phyloP scores from a whole-genome alignment of 192 early-diverging fungal species.

The Glomus cerebriforme region DNA sequence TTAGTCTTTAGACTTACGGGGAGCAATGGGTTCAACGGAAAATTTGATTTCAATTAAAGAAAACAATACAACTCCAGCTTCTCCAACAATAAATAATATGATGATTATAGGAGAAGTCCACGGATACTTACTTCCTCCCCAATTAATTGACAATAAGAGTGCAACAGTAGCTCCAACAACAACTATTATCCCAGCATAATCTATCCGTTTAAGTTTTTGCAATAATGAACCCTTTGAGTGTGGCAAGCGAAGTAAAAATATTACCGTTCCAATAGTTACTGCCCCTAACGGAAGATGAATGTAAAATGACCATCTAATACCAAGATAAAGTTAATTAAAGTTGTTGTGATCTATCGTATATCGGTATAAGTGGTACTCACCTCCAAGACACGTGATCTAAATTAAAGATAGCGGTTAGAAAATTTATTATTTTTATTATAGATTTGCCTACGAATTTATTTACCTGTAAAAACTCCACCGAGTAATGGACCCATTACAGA shows the following conservation, averaged over 20 bases:
- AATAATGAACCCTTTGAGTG: slow-evolving; percentile 44
- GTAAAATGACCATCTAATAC: slow-evolving; percentile 58
- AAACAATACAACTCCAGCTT: slow-evolving; percentile 50
- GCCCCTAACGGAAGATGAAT: slow-evolving; percentile 61
- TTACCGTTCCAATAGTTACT: slow-evolving; percentile 42
- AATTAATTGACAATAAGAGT: slow-evolving; percentile 70
- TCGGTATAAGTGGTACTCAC: slow-evolving; percentile 17
- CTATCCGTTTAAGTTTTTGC: slow-evolving; percentile 63
- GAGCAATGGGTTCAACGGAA: slow-evolving; percentile 71
- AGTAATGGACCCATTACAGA: slow-evolving; percentile 59
- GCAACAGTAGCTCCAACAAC: slow-evolving; percentile 55
- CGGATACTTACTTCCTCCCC: slow-evolving; percentile 66
- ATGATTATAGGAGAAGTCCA: slow-evolving; percentile 67
- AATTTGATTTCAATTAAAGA: slow-evolving; percentile 63
- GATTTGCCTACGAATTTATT: neutral
- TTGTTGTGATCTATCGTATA: too few relatives aligned
- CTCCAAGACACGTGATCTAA: slow-evolving; percentile 57
- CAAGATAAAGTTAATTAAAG: neutral
- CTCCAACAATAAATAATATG: slow-evolving; percentile 55
- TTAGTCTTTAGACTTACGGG: slow-evolving; percentile 44
- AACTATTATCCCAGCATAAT: slow-evolving; percentile 58
- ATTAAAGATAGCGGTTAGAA: neutral
- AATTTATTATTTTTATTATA: neutral
- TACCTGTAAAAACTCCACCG: slow-evolving; percentile 55
- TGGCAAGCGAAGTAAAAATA: slow-evolving; percentile 60